Conservation (phyloP, 768 basidiomycete species). For the Leccinum broughii region DNA sequence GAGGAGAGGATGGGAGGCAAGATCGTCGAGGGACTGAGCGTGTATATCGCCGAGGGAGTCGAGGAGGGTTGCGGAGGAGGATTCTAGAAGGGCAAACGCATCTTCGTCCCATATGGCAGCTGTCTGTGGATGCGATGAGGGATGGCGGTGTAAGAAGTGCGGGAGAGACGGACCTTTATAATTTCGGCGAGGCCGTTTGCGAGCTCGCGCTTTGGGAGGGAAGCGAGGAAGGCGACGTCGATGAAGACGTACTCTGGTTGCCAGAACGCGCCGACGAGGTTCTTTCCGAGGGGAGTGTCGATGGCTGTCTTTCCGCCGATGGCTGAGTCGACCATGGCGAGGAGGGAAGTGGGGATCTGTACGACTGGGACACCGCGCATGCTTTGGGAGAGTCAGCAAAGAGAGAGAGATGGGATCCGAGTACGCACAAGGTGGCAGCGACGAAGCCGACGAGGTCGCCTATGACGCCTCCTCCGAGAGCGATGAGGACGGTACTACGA, state of each 20-base stretch:
- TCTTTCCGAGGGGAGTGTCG: conserved; percentile 97
- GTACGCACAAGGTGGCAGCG: conserved; percentile 88
- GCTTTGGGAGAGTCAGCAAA: conserved; percentile 42
- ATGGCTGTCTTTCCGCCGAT: conserved; percentile 99
- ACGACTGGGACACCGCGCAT: conserved; percentile 97
- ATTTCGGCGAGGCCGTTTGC: conserved; percentile 99
- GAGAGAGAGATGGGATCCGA: neutral
- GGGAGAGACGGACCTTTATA: conserved; percentile 68
- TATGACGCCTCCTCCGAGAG: conserved; percentile 95
- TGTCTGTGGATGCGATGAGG: conserved; percentile 55
- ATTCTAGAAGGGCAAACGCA: conserved; percentile 88
- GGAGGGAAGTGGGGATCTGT: conserved; percentile 93
- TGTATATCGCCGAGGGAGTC: conserved; percentile 68
- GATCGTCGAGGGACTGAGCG: conserved; percentile 58
- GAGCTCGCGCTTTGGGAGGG: conserved; percentile 88
- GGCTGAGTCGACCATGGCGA: conserved; percentile 98
- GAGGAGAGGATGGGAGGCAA: conserved; percentile 84
- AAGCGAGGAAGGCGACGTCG: conserved; percentile 93
- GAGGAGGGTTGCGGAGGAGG: conserved; percentile 80
- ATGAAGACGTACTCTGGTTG: conserved; percentile 98
- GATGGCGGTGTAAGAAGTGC: neutral
- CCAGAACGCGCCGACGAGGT: conserved; percentile 98
- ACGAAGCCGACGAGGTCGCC: conserved; percentile 97
- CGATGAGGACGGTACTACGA: conserved; percentile 88
- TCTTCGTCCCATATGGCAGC: conserved; percentile 95